Conservation (phyloP, 2,329 filamentous ascomycete genomes). For the Penicillium sp. region DNA sequence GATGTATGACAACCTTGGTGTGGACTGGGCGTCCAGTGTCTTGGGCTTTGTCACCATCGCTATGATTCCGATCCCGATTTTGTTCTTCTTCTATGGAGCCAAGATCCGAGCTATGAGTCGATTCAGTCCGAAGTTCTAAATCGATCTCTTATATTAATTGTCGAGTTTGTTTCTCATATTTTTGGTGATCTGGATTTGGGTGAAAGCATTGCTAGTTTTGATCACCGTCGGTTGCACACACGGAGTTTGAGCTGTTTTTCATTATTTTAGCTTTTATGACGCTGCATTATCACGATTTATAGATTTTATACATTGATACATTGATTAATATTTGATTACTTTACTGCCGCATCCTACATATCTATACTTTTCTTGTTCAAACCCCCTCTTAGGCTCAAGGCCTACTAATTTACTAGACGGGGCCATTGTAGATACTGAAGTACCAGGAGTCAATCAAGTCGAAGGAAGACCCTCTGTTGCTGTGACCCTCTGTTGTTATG, state of each 20-base stretch:
- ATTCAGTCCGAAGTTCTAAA: conserved; percentile 26
- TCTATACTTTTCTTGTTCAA: not conserved
- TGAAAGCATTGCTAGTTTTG: not conserved
- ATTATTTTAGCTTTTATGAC: not conserved
- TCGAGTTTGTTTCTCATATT: no score
- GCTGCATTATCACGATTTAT: conserved; percentile 4
- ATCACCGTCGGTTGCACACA: not conserved
- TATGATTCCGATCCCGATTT: conserved; percentile 50
- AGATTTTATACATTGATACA: conserved; percentile 7
- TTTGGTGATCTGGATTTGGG: no score
- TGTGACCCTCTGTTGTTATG: no score
- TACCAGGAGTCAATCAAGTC: no score
- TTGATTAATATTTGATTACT: not conserved
- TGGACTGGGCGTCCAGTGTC: conserved; percentile 42
- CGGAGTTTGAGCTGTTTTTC: not conserved
- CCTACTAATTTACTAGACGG: no score
- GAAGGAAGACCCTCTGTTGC: no score
- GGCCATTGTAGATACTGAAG: no score
- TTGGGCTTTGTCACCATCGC: conserved; percentile 40
- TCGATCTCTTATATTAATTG: no score
- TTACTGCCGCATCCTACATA: no score
- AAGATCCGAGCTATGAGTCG: conserved; percentile 38
- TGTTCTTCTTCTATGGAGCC: conserved; percentile 52
- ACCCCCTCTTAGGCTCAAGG: no score
- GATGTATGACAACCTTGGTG: conserved; percentile 41